Conservation (phyloP, 2,329 filamentous ascomycete species). For the Colletotrichum lindemuthianum region DNA sequence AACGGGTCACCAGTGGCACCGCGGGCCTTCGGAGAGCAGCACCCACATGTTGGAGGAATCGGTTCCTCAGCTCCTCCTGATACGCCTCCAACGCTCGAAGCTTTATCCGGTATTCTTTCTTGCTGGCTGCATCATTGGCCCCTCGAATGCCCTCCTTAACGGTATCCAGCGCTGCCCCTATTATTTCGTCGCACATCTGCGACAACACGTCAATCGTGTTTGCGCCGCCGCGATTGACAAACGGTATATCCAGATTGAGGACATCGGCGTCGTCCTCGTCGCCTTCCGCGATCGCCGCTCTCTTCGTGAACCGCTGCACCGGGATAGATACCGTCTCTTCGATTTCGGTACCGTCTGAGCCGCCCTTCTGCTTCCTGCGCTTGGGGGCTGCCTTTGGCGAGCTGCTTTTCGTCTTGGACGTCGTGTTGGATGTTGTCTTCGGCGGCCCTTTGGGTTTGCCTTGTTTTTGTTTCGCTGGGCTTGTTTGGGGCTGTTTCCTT, state of each 20-base stretch:
- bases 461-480: slow-evolving; percentile 56
- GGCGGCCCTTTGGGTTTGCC: slow-evolving; percentile 24
- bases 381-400: slow-evolving; percentile 36
- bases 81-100: slow-evolving; percentile 67
- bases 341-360: slow-evolving; percentile 7
- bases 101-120: slow-evolving; percentile 66
- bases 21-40: slow-evolving; percentile 22
- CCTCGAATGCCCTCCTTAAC: slow-evolving; percentile 51
- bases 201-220: slow-evolving; percentile 71
- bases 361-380: slow-evolving; percentile 36
- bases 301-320: slow-evolving; percentile 68
- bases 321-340: slow-evolving; percentile 60
- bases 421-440: slow-evolving; percentile 38
- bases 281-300: slow-evolving; percentile 50
- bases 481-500: slow-evolving; percentile 48
- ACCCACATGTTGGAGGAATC: slow-evolving; percentile 69
- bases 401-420: slow-evolving; percentile 38
- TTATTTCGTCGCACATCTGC: slow-evolving; percentile 69
- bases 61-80: slow-evolving; percentile 63
- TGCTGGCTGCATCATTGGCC: slow-evolving; percentile 56
- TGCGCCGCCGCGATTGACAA: slow-evolving; percentile 63
- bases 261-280: slow-evolving; percentile 55
- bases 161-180: slow-evolving; percentile 60
- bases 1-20: slow-evolving; percentile 19
- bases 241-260: slow-evolving; percentile 62